Conservation (phyloP, 2,329 filamentous ascomycete species). For the Domatiomyces globalis region DNA sequence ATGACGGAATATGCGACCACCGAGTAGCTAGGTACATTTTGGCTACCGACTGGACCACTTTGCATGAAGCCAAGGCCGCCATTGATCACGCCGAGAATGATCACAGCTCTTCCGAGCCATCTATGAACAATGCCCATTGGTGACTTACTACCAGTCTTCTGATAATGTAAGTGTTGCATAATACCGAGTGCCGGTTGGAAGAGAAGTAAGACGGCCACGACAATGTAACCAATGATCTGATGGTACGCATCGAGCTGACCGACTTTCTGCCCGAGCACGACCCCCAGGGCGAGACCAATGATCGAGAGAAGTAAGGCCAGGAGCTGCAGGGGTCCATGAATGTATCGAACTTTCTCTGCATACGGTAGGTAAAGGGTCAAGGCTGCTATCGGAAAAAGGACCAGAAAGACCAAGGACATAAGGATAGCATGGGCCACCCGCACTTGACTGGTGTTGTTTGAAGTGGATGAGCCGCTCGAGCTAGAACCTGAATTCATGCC, state of each 20-base stretch:
- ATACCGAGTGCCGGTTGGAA: conserved; percentile 41
- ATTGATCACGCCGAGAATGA: conserved; percentile 42
- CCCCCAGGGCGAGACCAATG: conserved; percentile 37
- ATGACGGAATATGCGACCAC: conserved; percentile 38
- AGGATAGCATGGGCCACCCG: conserved; percentile 27
- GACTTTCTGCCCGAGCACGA: conserved; percentile 33
- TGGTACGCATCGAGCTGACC: conserved; percentile 30
- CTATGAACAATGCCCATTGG: conserved; percentile 34
- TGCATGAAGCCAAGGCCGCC: conserved; percentile 41
- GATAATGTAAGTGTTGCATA: conserved; percentile 39
- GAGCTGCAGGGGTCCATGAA: conserved; percentile 35
- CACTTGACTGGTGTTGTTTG: conserved; percentile 4
- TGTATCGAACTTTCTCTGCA: conserved; percentile 29
- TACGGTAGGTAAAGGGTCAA: conserved; percentile 25
- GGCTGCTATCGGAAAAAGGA: conserved; percentile 26
- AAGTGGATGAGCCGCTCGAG: conserved; percentile 1
- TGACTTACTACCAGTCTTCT: conserved; percentile 26
- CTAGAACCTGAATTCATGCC: conserved; percentile 3
- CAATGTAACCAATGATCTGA: conserved; percentile 40
- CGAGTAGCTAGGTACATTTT: conserved; percentile 19
- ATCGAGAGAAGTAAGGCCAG: conserved; percentile 35
- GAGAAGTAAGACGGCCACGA: conserved; percentile 38
- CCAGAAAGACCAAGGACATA: conserved; percentile 28
- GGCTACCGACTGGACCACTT: conserved; percentile 26
- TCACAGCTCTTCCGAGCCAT: conserved; percentile 40